Conservation (phyloP, 129 eudicot species). For the Ambrosia artemisiifolia region DNA sequence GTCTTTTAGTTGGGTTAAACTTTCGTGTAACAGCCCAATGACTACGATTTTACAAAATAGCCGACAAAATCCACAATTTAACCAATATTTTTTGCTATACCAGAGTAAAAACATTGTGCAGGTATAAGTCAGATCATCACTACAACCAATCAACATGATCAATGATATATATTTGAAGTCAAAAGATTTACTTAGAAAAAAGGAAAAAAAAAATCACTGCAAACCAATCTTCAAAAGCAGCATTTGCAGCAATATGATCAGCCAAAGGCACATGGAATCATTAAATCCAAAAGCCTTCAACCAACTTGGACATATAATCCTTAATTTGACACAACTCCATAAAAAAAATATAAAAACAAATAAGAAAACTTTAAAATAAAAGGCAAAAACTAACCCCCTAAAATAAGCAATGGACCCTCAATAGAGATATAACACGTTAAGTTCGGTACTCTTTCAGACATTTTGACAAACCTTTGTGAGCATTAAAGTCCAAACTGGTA, state of each 20-base stretch:
- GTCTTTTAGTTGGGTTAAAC: not conserved
- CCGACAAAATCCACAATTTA: constrained; percentile 4
- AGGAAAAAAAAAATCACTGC: not conserved
- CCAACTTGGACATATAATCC: constrained; percentile 14
- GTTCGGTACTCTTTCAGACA: not conserved
- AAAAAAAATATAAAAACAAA: not conserved
- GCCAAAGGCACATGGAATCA: constrained; percentile 26
- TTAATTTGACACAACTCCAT: constrained; percentile 12
- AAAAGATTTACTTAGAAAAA: not conserved
- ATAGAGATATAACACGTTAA: constrained; percentile 20
- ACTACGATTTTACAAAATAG: not conserved
- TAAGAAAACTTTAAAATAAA: constrained; percentile 6
- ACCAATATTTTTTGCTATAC: not conserved
- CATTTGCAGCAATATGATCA: constrained; percentile 23
- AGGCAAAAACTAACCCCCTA: constrained; percentile 5
- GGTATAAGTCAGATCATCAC: not conserved
- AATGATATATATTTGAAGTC: not conserved
- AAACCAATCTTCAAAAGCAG: not conserved
- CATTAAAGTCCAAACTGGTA: constrained; percentile 17
- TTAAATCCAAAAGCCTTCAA: constrained; percentile 21
- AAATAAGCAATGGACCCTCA: constrained; percentile 29
- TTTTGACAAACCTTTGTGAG: constrained; percentile 26
- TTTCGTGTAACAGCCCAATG: not conserved
- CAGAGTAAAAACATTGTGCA: not conserved
- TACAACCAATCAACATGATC: not conserved